Evolutionary conservation across 768 basidiomycete species (phyloP), one percentile per base, ranked within the genome.

Genomic region (Cystofilobasidium bisporidii): DNA sequence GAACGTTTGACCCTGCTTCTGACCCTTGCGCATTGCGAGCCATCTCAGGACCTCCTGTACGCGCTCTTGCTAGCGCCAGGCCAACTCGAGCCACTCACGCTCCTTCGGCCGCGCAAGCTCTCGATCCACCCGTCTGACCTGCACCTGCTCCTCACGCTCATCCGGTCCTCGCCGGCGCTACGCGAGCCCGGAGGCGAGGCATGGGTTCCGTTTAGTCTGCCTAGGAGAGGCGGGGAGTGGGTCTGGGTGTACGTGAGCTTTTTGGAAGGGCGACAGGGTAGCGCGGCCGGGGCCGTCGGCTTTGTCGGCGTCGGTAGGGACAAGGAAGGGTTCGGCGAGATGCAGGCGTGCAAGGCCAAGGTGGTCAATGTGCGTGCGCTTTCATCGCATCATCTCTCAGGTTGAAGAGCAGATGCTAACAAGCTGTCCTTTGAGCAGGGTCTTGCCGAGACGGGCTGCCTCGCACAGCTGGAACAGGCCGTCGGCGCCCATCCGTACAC

Each of bases 201-300:
- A 9, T 99, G 92, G 91, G 83, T 98, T 11, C 96, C 96, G 2
- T 83, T 99, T 57, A 98, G 96, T 75, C 82, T 99, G 3, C 94
- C 96, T 0, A 92, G 91, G 76, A 98, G 89, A 80, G 91, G 97
- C 73, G 81, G 89, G 0, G 79, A 85, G 6, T 87, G 87, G 1
- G 97, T 97, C 76, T 85, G 94, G 32, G 88, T 90, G 17, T 96
- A 93, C 72, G 50, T 82, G 79, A 69, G 71, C 72, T 60, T 64
- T 18, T 38, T 57, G 5, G 80, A 81, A 62, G 77, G 79, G 41
- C 74, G 8, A 5, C 10, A 22, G 18, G 5, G 10, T 3, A 17
- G 73, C 3, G 64, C 55, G 8, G 63, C 71, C 38, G 69, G 61
- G 10, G 69, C 65, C 36, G 79, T 89, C 1, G 86, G 85, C 9